These are phyloP conservation scores for Eutypa lata DNA, from an alignment of 2,329 filamentous ascomycete species.

Conservation along the genomic window DNA sequence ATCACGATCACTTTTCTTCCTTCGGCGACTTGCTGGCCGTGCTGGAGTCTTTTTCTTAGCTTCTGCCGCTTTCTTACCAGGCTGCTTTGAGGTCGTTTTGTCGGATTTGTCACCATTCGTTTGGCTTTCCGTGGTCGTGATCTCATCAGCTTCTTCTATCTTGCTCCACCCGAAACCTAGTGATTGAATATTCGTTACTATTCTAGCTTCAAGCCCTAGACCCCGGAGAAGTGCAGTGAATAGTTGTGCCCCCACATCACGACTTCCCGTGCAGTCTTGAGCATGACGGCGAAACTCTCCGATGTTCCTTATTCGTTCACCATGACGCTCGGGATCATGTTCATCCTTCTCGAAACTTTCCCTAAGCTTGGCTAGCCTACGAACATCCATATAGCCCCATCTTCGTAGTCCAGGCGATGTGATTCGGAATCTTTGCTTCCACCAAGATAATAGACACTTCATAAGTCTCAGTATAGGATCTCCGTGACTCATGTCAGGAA, in stretches of 20 bases:
- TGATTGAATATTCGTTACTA: slow-evolving; percentile 83
- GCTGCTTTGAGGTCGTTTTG: slow-evolving; percentile 35
- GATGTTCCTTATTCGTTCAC: slow-evolving; percentile 69
- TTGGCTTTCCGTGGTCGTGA: slow-evolving; percentile 23
- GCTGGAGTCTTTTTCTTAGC: slow-evolving; percentile 10
- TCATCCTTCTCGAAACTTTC: slow-evolving; percentile 64
- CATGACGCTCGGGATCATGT: slow-evolving; percentile 63
- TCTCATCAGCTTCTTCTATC: slow-evolving; percentile 68
- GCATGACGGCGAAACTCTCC: slow-evolving; percentile 69
- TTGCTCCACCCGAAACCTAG: slow-evolving; percentile 90
- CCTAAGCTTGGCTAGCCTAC: slow-evolving; percentile 69
- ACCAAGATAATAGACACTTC: slow-evolving; percentile 75
- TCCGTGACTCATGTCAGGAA: slow-evolving; percentile 74
- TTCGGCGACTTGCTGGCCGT: slow-evolving; percentile 20
- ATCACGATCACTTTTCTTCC: slow-evolving; percentile 21
- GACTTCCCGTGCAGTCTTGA: slow-evolving; percentile 70
- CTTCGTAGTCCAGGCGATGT: slow-evolving; percentile 82
- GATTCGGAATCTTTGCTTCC: slow-evolving; percentile 79
- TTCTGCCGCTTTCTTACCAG: slow-evolving; percentile 13
- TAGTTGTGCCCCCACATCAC: slow-evolving; percentile 83
- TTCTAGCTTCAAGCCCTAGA: slow-evolving; percentile 74
- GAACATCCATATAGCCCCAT: slow-evolving; percentile 79
- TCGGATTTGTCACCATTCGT: slow-evolving; percentile 12
- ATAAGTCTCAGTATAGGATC: slow-evolving; percentile 79
- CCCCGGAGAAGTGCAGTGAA: slow-evolving; percentile 83